Base-by-base conservation (phyloP, 2,329 filamentous ascomycete species). In the Nannizziopsis arthrosporioides region DNA sequence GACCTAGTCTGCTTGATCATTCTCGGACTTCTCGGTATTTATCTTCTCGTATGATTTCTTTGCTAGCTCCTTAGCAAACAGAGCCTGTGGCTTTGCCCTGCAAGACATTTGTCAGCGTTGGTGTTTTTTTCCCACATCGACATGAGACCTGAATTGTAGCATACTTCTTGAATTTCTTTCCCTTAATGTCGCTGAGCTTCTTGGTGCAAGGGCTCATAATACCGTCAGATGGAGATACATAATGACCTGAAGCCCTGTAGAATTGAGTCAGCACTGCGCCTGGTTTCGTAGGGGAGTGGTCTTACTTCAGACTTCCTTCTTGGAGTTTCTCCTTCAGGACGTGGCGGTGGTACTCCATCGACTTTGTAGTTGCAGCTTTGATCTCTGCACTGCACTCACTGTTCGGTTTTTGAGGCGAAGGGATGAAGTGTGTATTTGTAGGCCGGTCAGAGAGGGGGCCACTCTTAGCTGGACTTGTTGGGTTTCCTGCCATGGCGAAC, bases 181-280 rank as follows among this genome's bases (percentile, higher is more conserved):
- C 67, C 63, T 73, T 73, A 47, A 73, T 59, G 49, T 72, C 66
- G 44, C 65, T 70, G 57, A 73, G 48, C 47, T 73, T 73, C 63
- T 71, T 70, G 22, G 69, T 71, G 51, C 69, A 71, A 2, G 71
- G 71, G 44, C 68, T 72, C 64, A 71, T 69, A 43, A 73, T 69
- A 35, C 68, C 66, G 54, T 73, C 71, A 3, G 69, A 72, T 0
- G 71, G 71, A 32, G 70, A 73, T 49, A 73, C 62, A 53, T 73
- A 73, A 39, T 63, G 62, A 38, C 60, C 58, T 44, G 60, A 54
- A 8, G 54, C 59, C 51, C 59, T 62, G 57, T 12, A 39, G 37
- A 2, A 31, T 39, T 5, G 18, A 27, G 37, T 50, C 37, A 46
- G 38, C 36, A 15, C 14, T 5, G 38, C 41, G 30, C 15, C n/a